A percentile compares a stretch with the other conserved stretches of the same genome.
phyloP scores from a whole-genome alignment of 768 basidiomycete genomes.

The Amanita fuliginea region DNA sequence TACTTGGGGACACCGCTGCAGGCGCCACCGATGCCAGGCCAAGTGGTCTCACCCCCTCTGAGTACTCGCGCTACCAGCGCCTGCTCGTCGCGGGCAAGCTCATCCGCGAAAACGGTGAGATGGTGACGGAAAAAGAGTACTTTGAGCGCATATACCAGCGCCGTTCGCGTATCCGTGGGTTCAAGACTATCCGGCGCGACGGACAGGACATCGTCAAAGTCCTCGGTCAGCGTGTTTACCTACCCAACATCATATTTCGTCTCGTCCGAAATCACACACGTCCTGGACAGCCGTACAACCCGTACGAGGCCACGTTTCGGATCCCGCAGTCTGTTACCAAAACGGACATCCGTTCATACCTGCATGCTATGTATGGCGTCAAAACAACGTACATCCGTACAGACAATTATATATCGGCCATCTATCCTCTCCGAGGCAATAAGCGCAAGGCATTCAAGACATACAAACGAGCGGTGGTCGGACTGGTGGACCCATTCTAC shows the following conservation, averaged over 20 bases:
- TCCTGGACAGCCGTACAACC: slow-evolving; percentile 75
- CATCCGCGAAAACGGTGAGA: slow-evolving; percentile 20
- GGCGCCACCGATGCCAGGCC: slow-evolving; percentile 35
- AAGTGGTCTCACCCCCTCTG: slow-evolving; percentile 55
- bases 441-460: slow-evolving; percentile 34
- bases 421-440: slow-evolving; percentile 21
- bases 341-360: slow-evolving; percentile 82
- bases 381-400: slow-evolving; percentile 90
- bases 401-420: slow-evolving; percentile 72
- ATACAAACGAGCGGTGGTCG: slow-evolving; percentile 90
- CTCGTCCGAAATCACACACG: slow-evolving; percentile 79
- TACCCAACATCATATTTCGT: slow-evolving; percentile 78
- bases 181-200: slow-evolving; percentile 27
- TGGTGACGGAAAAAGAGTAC: slow-evolving; percentile 47
- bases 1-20: slow-evolving; percentile 22
- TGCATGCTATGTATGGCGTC: slow-evolving; percentile 78
- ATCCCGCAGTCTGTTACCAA: slow-evolving; percentile 86
- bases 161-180: slow-evolving; percentile 60
- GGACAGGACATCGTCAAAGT: slow-evolving; percentile 39
- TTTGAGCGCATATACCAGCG: slow-evolving; percentile 41
- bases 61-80: slow-evolving; percentile 51
- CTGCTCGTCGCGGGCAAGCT: slow-evolving; percentile 43
- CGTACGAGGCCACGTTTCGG: slow-evolving; percentile 91
- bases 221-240: slow-evolving; percentile 76
- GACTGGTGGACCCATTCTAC: slow-evolving; percentile 88